Evolutionary conservation across 768 basidiomycete species (phyloP).

Genomic region (Mycena sanguinolenta): DNA sequence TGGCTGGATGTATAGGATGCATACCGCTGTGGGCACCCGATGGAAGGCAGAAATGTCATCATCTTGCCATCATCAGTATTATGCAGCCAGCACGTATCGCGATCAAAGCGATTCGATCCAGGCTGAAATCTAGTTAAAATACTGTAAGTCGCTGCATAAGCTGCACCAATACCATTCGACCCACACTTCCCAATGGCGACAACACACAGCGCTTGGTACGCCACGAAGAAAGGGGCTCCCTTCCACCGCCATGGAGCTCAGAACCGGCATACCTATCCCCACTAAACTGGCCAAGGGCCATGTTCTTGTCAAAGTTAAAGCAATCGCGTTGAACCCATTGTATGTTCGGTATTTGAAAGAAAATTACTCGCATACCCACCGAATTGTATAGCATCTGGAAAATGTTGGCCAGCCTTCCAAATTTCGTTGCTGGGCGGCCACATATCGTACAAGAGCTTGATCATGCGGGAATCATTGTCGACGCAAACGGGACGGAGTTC

Average conservation of each 20-base stretch:
- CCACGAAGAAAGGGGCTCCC: slow-evolving; percentile 13
- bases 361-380: slow-evolving; percentile 4
- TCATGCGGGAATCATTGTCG: slow-evolving; percentile 71
- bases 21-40: too few relatives aligned
- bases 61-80: too few relatives aligned
- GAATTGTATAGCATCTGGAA: slow-evolving; percentile 68
- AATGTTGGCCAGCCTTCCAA: slow-evolving; percentile 62
- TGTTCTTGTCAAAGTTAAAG: slow-evolving; percentile 64
- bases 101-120: too few relatives aligned
- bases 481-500: slow-evolving; percentile 65
- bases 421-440: slow-evolving; percentile 61
- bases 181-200: slow-evolving; percentile 12
- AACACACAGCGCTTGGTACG: slow-evolving; percentile 26
- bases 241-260: slow-evolving; percentile 22
- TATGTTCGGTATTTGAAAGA: slow-evolving; percentile 44
- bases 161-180: too few relatives aligned
- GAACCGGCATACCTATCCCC: slow-evolving; percentile 36
- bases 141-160: too few relatives aligned
- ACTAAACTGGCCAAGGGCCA: slow-evolving; percentile 51
- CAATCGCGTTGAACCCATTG: slow-evolving; percentile 79
- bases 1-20: too few relatives aligned
- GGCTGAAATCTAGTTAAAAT: too few relatives aligned
- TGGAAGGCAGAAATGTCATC: too few relatives aligned
- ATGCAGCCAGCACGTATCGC: too few relatives aligned
- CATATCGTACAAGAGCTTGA: slow-evolving; percentile 68